Evolutionary conservation across 768 basidiomycete species (phyloP).

Genomic region (Auricularia cornea): DNA sequence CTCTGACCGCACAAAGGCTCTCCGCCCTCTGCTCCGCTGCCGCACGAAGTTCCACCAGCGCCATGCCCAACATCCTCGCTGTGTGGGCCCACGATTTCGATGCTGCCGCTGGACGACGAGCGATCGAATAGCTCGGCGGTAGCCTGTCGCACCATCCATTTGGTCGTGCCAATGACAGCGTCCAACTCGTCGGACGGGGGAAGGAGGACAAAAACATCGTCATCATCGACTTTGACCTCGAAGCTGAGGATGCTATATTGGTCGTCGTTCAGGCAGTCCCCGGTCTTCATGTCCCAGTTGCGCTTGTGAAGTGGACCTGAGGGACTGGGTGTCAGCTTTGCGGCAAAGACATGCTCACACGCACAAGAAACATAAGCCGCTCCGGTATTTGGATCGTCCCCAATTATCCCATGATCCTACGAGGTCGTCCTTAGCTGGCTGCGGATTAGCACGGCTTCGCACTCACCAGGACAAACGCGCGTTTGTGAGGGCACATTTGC

Average conservation of each 20-base stretch:
- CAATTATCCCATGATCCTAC: conserved; percentile 36
- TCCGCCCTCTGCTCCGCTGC: background rate
- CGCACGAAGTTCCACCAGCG: background rate
- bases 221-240: conserved; percentile 40
- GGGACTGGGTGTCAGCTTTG: conserved; percentile 10
- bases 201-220: conserved; percentile 42
- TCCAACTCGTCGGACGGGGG: conserved; percentile 47
- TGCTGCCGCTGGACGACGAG: conserved; percentile 15
- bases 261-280: conserved; percentile 50
- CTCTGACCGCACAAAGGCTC: background rate
- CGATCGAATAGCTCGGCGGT: conserved; percentile 31
- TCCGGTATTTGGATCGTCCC: conserved; percentile 46
- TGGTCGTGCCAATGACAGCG: conserved; percentile 50
- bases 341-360: conserved; percentile 12
- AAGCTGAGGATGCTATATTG: conserved; percentile 56
- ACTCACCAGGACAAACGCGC: conserved; percentile 57
- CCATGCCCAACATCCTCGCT: conserved; percentile 5
- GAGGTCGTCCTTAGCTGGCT: background rate
- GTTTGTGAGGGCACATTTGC: conserved; percentile 46
- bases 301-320: conserved; percentile 58
- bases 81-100: conserved; percentile 31
- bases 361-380: conserved; percentile 42
- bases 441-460: background rate
- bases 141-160: conserved; percentile 54
- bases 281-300: conserved; percentile 49